Conservation (phyloP, 495 filamentous ascomycete genomes). For the Podospora pseudopauciseta region DNA sequence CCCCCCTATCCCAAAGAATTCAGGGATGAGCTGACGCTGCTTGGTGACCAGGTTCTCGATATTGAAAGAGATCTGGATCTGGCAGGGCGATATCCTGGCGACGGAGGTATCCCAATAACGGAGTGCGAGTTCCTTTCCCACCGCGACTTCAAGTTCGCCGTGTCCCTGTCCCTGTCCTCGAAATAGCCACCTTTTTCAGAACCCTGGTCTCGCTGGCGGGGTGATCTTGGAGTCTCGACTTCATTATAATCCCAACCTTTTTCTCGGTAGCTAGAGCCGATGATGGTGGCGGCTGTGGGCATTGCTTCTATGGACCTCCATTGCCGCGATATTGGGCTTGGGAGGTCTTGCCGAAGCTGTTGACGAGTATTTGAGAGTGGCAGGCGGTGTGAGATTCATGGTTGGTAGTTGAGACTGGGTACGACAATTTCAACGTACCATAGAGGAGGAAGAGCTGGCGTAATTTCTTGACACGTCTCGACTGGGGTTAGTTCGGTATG, state of each 20-base stretch:
- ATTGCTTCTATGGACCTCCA: not conserved
- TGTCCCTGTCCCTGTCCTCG: conserved; percentile 3
- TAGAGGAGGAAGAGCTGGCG: too few relatives aligned
- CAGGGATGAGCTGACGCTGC: conserved; percentile 1
- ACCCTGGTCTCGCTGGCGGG: not conserved
- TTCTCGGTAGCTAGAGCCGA: conserved; percentile 8
- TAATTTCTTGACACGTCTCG: conserved; percentile 3
- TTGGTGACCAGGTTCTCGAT: not conserved
- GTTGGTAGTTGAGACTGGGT: conserved; percentile 16
- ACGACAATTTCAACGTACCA: too few relatives aligned
- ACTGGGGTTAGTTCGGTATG: too few relatives aligned
- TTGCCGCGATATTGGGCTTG: not conserved
- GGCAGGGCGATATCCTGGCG: conserved; percentile 3
- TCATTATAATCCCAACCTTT: conserved; percentile 2
- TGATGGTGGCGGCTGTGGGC: conserved; percentile 16
- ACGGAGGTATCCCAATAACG: not conserved
- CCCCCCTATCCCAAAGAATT: not conserved
- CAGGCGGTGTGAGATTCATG: conserved; percentile 50
- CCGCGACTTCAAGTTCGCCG: conserved; percentile 17
- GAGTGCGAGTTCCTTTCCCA: conserved; percentile 1
- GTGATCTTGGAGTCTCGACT: not conserved
- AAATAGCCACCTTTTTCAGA: conserved; percentile 4
- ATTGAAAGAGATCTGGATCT: conserved; percentile 19
- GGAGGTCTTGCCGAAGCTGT: not conserved
- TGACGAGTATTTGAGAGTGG: conserved; percentile 10